Evolutionary conservation across 305 asterid genomes (phyloP), one percentile per base, ranked within the genome.

Genomic region (Fraxinus sp.): DNA sequence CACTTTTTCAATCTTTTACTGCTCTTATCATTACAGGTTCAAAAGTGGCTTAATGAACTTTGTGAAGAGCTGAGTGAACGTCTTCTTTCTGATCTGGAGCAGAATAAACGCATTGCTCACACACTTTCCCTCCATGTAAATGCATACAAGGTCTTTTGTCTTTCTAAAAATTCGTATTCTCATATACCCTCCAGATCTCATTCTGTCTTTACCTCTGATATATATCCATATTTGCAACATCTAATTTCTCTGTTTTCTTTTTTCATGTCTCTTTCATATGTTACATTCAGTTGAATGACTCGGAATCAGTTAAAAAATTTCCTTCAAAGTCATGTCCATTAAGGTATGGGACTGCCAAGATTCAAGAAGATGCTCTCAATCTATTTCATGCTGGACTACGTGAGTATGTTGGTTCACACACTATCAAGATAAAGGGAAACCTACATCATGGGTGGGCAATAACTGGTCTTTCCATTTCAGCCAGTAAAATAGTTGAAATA

Each of bases 51-150:
- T 76, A 72, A 87, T 79, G 92, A 94, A 62, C 97, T 95, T 32
- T 92, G 97, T 79, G 97, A 92, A 83, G 99, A 95, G 86, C 91
- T 95, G 77, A 90, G 86, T 79, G 99, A 95, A 83, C 99, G 99
- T 75, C 98, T 95, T 85, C 90, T 88, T 83, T 84, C 87, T 82
- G 99, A 95, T 89, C 83, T 95, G 84, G 97, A 94, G 87, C 96
- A 90, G 91, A 94, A 95, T 87, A 94, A 92, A 89, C 99, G 98
- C 77, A 90, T 93, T 83, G 98, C 99, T 80, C 95, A 82, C 82
- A 93, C 97, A 39, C 90, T 95, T 79, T 91, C 96, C 62, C 88
- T 95, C 43, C 98, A 95, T 92, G 98, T 96, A 49, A 91, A 88
- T 82, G 97, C 98, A 80, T 86, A 90, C 97, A 94, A 92, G 99